These are phyloP conservation scores for Poronia punctata DNA, from an alignment of 495 filamentous ascomycete genomes.

Conservation along the genomic window DNA sequence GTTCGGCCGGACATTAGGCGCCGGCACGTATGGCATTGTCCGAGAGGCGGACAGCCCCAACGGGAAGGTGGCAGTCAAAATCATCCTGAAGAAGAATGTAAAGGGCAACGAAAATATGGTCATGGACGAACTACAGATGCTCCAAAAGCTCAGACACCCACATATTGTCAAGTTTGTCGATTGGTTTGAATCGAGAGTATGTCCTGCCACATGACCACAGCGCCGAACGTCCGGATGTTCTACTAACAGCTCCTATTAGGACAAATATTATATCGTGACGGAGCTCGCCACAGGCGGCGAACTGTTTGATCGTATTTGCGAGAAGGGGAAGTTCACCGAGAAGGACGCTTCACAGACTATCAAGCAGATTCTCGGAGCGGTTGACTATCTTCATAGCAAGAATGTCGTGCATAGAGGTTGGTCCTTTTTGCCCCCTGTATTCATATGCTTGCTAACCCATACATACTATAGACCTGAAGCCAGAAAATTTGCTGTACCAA, in stretches of 20 bases:
- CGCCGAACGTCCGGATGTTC: not conserved
- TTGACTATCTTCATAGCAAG: conserved; percentile 89
- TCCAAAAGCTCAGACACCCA: conserved; percentile 83
- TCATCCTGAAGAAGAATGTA: conserved; percentile 99
- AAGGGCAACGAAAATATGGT: conserved; percentile 98
- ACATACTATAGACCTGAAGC: conserved; percentile 73
- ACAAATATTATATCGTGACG: conserved; percentile 99
- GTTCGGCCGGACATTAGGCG: conserved; percentile 89
- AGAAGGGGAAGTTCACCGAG: conserved; percentile 97
- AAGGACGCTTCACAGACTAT: conserved; percentile 98
- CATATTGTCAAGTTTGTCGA: conserved; percentile 98
- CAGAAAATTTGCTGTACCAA: conserved; percentile 94
- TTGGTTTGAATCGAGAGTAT: conserved; percentile 94
- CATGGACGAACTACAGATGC: conserved; percentile 89
- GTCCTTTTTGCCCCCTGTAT: conserved; percentile 13
- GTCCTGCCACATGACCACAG: conserved; percentile 9
- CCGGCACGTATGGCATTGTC: conserved; percentile 97
- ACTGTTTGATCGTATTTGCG: conserved; percentile 96
- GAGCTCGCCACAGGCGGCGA: conserved; percentile 95
- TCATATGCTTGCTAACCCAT: not conserved
- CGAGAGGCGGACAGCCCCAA: conserved; percentile 78
- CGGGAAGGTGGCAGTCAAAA: conserved; percentile 94
- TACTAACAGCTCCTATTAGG: conserved; percentile 46
- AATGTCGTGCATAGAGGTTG: conserved; percentile 98
- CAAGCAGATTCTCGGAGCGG: conserved; percentile 87